Conservation (phyloP, 768 basidiomycete species). For the Tricholoma bakamatsutake region DNA sequence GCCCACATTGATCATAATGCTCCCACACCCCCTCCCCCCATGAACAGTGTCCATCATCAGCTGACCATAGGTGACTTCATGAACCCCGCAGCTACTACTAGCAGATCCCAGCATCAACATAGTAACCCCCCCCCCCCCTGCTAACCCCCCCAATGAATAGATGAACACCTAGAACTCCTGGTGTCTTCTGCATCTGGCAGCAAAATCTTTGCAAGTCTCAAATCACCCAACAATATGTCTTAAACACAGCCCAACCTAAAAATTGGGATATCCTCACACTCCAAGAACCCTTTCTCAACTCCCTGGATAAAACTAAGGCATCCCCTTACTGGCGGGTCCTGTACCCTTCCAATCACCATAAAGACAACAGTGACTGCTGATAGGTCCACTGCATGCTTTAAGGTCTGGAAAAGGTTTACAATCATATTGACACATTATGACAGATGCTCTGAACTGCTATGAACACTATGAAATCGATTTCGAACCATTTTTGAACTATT, state of each 20-base stretch:
- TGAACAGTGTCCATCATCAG: background rate
- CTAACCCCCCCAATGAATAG: background rate
- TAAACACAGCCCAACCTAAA: conserved; percentile 6
- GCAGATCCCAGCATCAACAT: background rate
- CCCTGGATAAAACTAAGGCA: conserved; percentile 9
- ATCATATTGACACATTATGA: too few species aligned
- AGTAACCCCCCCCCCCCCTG: background rate
- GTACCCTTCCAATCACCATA: conserved; percentile 3
- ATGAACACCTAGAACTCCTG: background rate
- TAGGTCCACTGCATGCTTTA: too few species aligned
- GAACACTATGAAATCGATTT: too few species aligned
- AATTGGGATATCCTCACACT: conserved; percentile 22
- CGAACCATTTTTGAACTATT: too few species aligned
- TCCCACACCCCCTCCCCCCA: background rate
- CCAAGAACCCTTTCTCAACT: conserved; percentile 27
- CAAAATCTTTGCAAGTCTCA: conserved; percentile 24
- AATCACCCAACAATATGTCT: conserved; percentile 9
- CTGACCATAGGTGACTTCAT: background rate
- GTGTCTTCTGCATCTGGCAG: conserved; percentile 18
- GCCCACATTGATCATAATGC: background rate
- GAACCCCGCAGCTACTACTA: background rate
- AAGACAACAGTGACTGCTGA: background rate
- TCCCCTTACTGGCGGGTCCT: conserved; percentile 1
- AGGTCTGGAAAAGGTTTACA: too few species aligned
- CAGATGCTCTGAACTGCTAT: too few species aligned